Evolutionary conservation across 495 filamentous ascomycete genomes (phyloP), one percentile per base, ranked within the genome.

Genomic region (Trichocladium antarcticum): DNA sequence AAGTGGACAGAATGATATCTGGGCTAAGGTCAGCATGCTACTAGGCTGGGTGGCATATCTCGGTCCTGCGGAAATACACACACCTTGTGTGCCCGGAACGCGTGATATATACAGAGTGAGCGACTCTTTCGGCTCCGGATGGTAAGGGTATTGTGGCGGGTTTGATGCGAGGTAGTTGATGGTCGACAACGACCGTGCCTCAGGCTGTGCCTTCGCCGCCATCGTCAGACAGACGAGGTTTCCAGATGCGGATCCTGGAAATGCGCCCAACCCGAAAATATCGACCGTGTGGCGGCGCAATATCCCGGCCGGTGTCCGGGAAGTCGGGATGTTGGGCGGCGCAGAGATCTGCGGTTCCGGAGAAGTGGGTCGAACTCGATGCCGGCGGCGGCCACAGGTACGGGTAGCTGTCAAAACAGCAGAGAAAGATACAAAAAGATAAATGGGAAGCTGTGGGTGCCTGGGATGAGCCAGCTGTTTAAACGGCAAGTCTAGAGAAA

Each of bases 1-100:
- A 69, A 1, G 92, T 84, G 8, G 90, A 89, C n/a, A 97, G 77
- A 49, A 98, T 92, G 37, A 97, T 76, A 74, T 97, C 92, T 94
- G 47, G 21, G 6, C 19, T n/a, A 34, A 9, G 6, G 50, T 44
- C 44, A 56, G 50, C 43, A 59, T n/a, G 12, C n/a, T n/a, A n/a
- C n/a, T n/a, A n/a, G n/a, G n/a, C n/a, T 2, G 47, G 3, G 29
- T 19, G 38, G 49, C 34, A 46, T 17, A 41, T 38, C 35, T 22
- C 16, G 24, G 3, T 3, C 4, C 11, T 27, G 2, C 20, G n/a
- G 40, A 20, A 17, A 12, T n/a, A 20, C 27, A 63, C 73, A 29
- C 71, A 90, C 89, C 89, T 80, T 79, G 79, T 53, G 83, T 94
- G 12, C 92, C 89, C 2, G 90, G 90, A 0, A 97, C 89, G 47